phyloP scores from a whole-genome alignment of 768 basidiomycete species.

The Daedalea quercina region DNA sequence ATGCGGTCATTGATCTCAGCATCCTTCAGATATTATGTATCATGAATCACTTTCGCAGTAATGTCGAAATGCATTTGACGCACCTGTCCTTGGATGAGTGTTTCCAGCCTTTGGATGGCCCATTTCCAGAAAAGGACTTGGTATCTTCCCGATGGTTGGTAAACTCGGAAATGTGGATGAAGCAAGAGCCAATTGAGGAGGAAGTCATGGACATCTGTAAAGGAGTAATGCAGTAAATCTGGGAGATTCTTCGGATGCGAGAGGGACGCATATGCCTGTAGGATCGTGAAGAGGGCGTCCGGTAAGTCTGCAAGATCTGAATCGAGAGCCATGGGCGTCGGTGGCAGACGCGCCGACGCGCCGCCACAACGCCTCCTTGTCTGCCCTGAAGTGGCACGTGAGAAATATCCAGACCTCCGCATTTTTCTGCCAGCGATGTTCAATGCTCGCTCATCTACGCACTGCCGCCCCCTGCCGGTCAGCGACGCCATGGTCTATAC shows the following conservation, averaged over 20 bases:
- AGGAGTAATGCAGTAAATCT: constrained; percentile 34
- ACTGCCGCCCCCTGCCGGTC: constrained; percentile 11
- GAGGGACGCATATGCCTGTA: constrained; percentile 49
- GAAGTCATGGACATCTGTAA: constrained; percentile 43
- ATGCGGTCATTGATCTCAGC: constrained; percentile 60
- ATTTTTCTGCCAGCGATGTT: constrained; percentile 14
- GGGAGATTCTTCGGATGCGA: constrained; percentile 33
- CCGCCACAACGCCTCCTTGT: neutral
- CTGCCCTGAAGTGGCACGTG: constrained; percentile 25
- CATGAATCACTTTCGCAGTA: no score
- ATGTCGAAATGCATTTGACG: constrained; percentile 12
- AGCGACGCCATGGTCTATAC: constrained; percentile 5
- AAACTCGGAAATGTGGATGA: constrained; percentile 44
- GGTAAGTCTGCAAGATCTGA: neutral
- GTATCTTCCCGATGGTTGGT: constrained; percentile 59
- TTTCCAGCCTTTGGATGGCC: constrained; percentile 50
- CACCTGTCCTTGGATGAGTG: constrained; percentile 39
- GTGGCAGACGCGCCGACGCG: no score
- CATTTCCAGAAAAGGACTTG: constrained; percentile 73
- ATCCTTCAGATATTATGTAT: constrained; percentile 36
- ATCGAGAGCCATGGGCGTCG: no score
- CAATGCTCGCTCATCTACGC: constrained; percentile 23
- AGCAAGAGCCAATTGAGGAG: constrained; percentile 46
- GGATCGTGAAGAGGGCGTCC: constrained; percentile 24
- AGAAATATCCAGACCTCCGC: constrained; percentile 14